phyloP scores from a whole-genome alignment of 176 grass and related monocot genomes.

The Rhynchospora breviuscula region DNA sequence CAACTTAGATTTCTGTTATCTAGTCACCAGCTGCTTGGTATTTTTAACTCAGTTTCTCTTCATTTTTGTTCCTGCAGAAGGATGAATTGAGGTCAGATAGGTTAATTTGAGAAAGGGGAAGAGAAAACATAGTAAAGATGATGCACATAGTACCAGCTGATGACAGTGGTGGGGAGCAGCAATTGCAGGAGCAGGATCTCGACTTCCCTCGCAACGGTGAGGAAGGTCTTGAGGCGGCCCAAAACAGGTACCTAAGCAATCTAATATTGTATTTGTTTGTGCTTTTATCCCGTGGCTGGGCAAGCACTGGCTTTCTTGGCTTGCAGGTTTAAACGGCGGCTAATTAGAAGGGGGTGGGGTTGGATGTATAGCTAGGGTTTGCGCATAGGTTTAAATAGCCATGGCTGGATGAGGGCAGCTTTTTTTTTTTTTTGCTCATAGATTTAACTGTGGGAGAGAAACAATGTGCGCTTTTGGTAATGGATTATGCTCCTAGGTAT shows the following conservation, averaged over 20 bases:
- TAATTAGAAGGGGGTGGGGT: too few species aligned
- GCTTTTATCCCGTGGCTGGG: background rate
- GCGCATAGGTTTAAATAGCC: too few species aligned
- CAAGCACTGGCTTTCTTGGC: background rate
- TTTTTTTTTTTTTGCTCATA: too few species aligned
- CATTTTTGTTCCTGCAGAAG: background rate
- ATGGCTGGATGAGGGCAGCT: too few species aligned
- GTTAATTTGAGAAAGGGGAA: background rate
- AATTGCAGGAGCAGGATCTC: constrained; percentile 19
- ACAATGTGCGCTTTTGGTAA: too few species aligned
- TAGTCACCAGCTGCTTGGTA: background rate
- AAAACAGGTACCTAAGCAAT: constrained; percentile 9
- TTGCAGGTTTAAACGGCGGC: background rate
- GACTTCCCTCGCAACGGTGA: constrained; percentile 19
- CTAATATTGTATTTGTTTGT: background rate
- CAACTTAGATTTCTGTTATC: background rate
- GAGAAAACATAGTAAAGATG: background rate
- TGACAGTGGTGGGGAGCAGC: constrained; percentile 28
- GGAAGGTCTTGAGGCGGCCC: constrained; percentile 17
- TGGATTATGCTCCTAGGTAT: too few species aligned
- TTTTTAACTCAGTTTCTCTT: background rate
- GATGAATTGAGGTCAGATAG: constrained; percentile 17
- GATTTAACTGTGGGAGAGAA: too few species aligned
- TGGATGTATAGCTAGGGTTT: too few species aligned
- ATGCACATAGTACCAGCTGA: constrained; percentile 24